Evolutionary conservation across 208 protist species (phyloP).

Genomic region (Entamoeba moshkovskii): DNA sequence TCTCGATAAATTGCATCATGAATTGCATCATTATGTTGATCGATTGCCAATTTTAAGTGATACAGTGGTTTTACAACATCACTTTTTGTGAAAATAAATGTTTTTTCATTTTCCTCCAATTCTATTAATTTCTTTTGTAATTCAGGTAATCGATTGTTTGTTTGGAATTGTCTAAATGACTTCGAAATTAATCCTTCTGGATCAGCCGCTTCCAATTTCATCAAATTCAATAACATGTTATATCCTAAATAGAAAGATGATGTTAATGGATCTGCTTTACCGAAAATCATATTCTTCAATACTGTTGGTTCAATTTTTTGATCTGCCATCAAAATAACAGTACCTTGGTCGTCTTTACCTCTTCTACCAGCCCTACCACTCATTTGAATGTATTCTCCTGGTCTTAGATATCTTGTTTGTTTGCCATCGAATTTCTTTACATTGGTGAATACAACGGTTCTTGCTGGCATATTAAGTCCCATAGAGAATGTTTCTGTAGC

Average conservation of each 20-base stretch:
- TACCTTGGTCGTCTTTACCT: slow-evolving; percentile 88
- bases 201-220: not conserved
- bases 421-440: slow-evolving; percentile 95
- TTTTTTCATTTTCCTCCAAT: too few relatives aligned
- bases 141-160: too few relatives aligned
- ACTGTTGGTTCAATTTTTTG: not conserved
- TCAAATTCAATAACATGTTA: not conserved
- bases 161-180: not conserved
- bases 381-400: slow-evolving; percentile 98
- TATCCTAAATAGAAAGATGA: not conserved
- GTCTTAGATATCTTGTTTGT: slow-evolving; percentile 68
- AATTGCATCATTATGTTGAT: too few relatives aligned
- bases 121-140: too few relatives aligned
- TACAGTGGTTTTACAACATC: too few relatives aligned
- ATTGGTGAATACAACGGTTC: slow-evolving; percentile 68
- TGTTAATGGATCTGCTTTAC: not conserved
- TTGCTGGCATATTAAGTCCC: slow-evolving; percentile 77
- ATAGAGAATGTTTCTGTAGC: slow-evolving; percentile 99
- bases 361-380: slow-evolving; percentile 92
- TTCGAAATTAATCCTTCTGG: slow-evolving; percentile 4
- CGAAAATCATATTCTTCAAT: not conserved
- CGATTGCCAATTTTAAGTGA: too few relatives aligned
- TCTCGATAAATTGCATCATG: too few relatives aligned
- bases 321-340: slow-evolving; percentile 82
- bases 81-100: too few relatives aligned